Percentiles rank a stretch among this genome's conserved stretches.
Evolutionary conservation across 306 rosid genomes (phyloP).

Genomic region (Medicago lupulina): DNA sequence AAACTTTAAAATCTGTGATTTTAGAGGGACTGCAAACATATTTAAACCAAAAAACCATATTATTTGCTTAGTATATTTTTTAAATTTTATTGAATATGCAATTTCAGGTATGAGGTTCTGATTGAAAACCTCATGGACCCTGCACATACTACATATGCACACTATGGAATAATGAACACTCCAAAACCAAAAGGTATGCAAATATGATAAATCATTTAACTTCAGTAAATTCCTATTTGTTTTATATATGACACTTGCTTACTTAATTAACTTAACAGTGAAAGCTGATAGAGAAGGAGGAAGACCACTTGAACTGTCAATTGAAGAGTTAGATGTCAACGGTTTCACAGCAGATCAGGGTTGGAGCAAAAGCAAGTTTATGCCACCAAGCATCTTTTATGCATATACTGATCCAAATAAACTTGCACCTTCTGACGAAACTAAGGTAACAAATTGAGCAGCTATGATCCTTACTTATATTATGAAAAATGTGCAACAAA

Average conservation of each 20-base stretch:
- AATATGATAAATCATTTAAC: conserved; percentile 37
- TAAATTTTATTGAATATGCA: conserved; percentile 30
- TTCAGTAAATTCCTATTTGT: conserved; percentile 7
- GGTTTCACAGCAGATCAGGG: conserved; percentile 71
- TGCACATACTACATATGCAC: conserved; percentile 89
- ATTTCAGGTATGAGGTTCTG: conserved; percentile 86
- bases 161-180: conserved; percentile 66
- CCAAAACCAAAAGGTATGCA: conserved; percentile 60
- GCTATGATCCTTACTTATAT: conserved; percentile 2
- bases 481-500: neutral
- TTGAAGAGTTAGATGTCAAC: conserved; percentile 58
- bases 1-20: neutral
- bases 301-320: conserved; percentile 67
- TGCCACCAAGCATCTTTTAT: conserved; percentile 75
- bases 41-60: neutral
- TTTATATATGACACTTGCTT: conserved; percentile 36
- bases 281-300: conserved; percentile 97
- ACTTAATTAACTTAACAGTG: conserved; percentile 48
- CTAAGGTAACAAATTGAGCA: conserved; percentile 52
- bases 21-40: neutral
- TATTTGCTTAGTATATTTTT: conserved; percentile 1
- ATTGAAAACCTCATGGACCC: conserved; percentile 96
- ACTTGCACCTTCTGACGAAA: conserved; percentile 53
- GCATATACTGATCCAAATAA: conserved; percentile 52
- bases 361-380: conserved; percentile 56